These are phyloP conservation scores for Lodderomyces pseudojiufengensis DNA, from an alignment of 1,139 yeast species.

Conservation along the genomic window DNA sequence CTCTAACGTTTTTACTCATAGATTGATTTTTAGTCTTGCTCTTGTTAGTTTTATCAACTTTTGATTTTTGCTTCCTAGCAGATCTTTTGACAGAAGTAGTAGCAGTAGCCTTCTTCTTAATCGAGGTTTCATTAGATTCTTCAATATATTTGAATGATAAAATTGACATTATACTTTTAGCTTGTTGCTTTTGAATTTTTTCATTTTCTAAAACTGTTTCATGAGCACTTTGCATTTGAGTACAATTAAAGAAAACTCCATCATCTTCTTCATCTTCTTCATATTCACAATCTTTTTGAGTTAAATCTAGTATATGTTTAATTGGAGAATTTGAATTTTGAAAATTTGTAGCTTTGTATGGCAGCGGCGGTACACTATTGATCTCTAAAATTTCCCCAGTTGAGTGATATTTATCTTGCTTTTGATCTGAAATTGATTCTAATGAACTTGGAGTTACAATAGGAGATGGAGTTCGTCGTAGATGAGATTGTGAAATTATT, in stretches of 20 bases:
- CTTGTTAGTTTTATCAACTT: background rate
- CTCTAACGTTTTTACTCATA: slow-evolving; percentile 5
- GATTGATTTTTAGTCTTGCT: slow-evolving; percentile 3
- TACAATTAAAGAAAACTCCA: slow-evolving; percentile 2
- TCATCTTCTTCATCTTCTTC: background rate
- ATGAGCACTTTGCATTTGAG: slow-evolving; percentile 6
- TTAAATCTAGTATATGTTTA: too few species aligned
- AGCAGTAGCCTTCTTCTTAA: slow-evolving; percentile 1
- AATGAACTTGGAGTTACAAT: too few species aligned
- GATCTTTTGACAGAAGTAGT: background rate
- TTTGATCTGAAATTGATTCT: too few species aligned
- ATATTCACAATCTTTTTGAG: too few species aligned
- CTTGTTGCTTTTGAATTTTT: background rate
- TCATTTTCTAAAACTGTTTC: slow-evolving; percentile 4
- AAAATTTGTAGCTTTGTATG: too few species aligned
- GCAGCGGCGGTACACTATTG: too few species aligned
- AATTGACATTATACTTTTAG: slow-evolving; percentile 1
- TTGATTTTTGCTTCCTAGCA: background rate
- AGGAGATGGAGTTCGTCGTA: background rate
- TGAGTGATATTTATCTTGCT: too few species aligned
- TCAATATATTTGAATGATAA: background rate
- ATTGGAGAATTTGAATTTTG: too few species aligned
- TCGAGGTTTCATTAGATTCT: background rate
- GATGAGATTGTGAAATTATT: background rate
- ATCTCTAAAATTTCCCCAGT: too few species aligned